Evolutionary conservation across 441 rosid species (phyloP), one percentile per base, ranked within the genome.

Genomic region (Jatropha podagrica): DNA sequence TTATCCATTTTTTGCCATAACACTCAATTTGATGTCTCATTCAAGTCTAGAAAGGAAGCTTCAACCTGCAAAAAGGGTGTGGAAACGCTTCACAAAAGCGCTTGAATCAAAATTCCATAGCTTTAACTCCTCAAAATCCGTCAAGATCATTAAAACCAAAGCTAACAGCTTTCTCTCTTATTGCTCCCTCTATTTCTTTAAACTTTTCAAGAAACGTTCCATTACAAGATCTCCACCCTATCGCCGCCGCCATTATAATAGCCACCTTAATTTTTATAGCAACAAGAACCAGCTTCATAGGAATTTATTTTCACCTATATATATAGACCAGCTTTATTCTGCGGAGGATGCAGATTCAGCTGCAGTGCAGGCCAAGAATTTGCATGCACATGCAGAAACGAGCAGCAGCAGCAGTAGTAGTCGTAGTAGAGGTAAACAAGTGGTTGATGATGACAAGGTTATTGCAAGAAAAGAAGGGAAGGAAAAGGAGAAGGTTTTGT

Each of bases 1-100:
- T 74, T 65, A 71, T 58, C 51, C 68, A 60, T 46, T 55, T 72
- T 63, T 63, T 67, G 58, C 37, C 20, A 49, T 49, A 38, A 56
- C 17, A 51, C 17, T 46, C 23, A 26, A 71, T 72, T 59, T 65
- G 44, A 90, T 88, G 94, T 77, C 87, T 69, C 83, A 71, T 9
- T 76, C 84, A 38, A 76, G 88, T 65, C 80, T 86, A n/a, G 73
- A 52, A 64, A 89, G 76, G 88, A 91, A 85, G 90, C 88, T 88
- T 68, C 83, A 74, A 51, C 92, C 87, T 1, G 89, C 87, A 37
- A 88, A 82, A 55, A 81, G 76, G 74, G 89, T 95, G 18, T 84
- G 88, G 88, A 89, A 74, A 75, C 79, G 77, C 68, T 79, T 92
- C 76, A 68, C 86, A 9, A 62, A 48, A 37, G 79, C 79, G 51